Base-by-base conservation (phyloP, 179 eudicot genomes). In the Heliamphora pulchella region DNA sequence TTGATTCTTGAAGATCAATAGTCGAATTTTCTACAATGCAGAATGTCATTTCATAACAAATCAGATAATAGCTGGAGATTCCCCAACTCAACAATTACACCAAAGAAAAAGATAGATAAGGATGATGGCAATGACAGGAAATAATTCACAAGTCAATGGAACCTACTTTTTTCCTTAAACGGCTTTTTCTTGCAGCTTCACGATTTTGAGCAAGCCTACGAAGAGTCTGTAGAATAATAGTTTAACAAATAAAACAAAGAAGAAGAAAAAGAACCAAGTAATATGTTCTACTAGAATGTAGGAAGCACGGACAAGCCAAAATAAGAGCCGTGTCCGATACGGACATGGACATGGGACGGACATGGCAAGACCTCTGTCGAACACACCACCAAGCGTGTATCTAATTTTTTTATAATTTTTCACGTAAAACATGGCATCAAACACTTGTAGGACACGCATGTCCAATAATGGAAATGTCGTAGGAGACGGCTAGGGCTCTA, bases 181-280 rank as follows among this genome's bases (percentile, higher is more conserved):
- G 97, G 83, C 98, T 94, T 84, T 96, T 96, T 82, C 99, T 89
- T 65, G 99, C 99, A 81, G 99, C 99, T 82, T 96, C 99, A 39
- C 99, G 99, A 83, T 96, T 96, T 84, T 96, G 99, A 63, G 99
- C 98, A 87, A 96, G 98, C 90, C 99, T 92, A 20, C 99, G 92
- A 80, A 96, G 98, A 44, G 96, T 93, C 99, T 96, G 87, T 82
- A 90, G 59, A 66, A 69, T 61, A 41, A 57, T 8, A 46, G 78
- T 9, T 78, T 48, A 68, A 47, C 54, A 17, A 68, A 54, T 67
- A 55, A 51, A 59, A 41, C 8, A 77, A 83, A 17, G 78, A 70
- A 46, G 20, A 85, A 69, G 47, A 46, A 13, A 59, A 39, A 43
- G 72, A 55, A 59, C 39, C 31, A 31, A 43, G 20, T 2, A 57